Evolutionary conservation across 257 asterid genomes (phyloP), one percentile per base, ranked within the genome.

Genomic region (Scutellaria galericulata): DNA sequence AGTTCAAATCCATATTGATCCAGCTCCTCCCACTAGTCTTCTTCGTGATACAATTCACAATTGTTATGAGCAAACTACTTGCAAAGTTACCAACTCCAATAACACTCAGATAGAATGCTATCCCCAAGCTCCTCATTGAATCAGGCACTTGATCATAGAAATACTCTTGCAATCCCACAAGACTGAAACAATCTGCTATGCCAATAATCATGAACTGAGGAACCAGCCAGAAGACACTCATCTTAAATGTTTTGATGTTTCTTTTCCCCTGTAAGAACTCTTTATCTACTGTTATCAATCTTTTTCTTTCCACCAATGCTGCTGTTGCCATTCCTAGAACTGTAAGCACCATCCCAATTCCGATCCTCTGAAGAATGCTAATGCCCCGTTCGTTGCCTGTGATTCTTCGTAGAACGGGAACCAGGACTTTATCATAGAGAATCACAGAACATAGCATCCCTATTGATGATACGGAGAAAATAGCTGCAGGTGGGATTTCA

Each of bases 41-140:
- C 54, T 18, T 5, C n/a, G 70, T 45, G 11, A n/a, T 1, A 13
- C 7, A 11, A 45, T 64, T 22, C 56, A 64, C 55, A 44, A 64
- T 13, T n/a, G 55, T 64, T 44, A 64, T 64, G 55, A 64, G 55
- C 7, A 64, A 44, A 64, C 70, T 45, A 64, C 70, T 64, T 7
- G 13, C 2, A 8, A 64, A 64, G 56, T 20, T 64, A 6, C 69
- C 69, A 20, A 45, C 70, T 9, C 70, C 70, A 22, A 64, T 20
- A 6, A 64, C 55, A 20, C 55, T 64, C 41, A 64, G 22, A 64
- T 44, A 64, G 3, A 64, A 64, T 12, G 70, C 70, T 10, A 64
- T 64, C 20, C 70, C 70, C 22, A 64, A 45, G 13, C 70, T 64
- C 70, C 70, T 64, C 70, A 64, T 64, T 1, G 70, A 64, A 45